Evolutionary conservation across 2,329 filamentous ascomycete species (phyloP).

Genomic region (Aspergillus quadrilineatus): DNA sequence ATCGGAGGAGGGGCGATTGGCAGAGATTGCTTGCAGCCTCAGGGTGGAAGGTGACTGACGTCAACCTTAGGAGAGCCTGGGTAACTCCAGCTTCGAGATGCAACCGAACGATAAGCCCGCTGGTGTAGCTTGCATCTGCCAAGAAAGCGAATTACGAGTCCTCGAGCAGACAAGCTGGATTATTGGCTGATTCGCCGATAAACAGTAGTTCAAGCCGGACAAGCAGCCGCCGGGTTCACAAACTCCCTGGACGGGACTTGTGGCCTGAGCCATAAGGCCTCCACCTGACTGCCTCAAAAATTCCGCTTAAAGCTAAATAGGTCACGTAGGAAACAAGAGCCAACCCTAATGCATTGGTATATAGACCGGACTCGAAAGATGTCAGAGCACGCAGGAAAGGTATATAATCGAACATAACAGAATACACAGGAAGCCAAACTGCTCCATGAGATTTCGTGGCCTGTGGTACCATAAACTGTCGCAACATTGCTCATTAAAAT

Average conservation of each 20-base stretch:
- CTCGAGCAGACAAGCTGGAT: not conserved
- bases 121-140: not conserved
- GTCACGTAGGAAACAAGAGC: not conserved
- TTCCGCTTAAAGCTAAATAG: not conserved
- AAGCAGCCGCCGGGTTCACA: not conserved
- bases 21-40: not conserved
- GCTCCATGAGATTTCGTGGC: not conserved
- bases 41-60: slow-evolving; percentile 10
- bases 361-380: too few relatives aligned
- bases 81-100: slow-evolving; percentile 5
- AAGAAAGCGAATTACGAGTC: slow-evolving; percentile 6
- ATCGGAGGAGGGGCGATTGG: not conserved
- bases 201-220: slow-evolving; percentile 2
- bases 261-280: not conserved
- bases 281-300: not conserved
- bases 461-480: slow-evolving; percentile 4
- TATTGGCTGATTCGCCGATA: not conserved
- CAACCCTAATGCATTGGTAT: not conserved
- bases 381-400: not conserved
- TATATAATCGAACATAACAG: not conserved
- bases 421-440: not conserved
- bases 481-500: slow-evolving; percentile 1
- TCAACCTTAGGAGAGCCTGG: slow-evolving; percentile 9
- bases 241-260: not conserved
- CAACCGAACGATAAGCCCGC: slow-evolving; percentile 8